Base-by-base conservation (phyloP, 2,329 filamentous ascomycete genomes). In the Exophiala mesophila region DNA sequence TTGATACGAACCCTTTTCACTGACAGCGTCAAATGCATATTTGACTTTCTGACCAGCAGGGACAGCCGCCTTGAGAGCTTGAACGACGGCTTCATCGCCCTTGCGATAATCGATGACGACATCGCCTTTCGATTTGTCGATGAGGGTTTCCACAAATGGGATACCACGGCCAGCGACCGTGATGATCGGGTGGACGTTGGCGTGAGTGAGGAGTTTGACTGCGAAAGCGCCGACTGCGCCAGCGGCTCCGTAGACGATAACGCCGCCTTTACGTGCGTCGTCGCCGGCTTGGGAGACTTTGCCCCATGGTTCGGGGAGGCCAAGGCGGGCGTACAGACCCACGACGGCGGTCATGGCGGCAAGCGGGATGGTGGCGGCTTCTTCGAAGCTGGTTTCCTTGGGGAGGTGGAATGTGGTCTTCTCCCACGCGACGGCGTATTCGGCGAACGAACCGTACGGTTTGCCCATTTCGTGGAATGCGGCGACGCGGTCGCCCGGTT, bases 131-230 rank as follows among this genome's bases (percentile, higher is more conserved):
- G 34, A 37, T 28, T 43, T 59, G 55, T 78, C 72, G 40, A 82
- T 69, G 28, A 80, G 60, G 0, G 56, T 59, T 56, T 74, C 65
- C 2, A 81, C 76, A 52, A 74, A 74, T 2, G 68, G 54, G 5
- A 59, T 59, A 5, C 73, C 74, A 9, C 36, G 63, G 5, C 80
- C 79, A 0, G 79, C 77, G 5, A 83, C 67, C 46, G 69, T 71
- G 50, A 83, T 78, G 32, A 83, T 62, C 0, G 79, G 80, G 57
- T 82, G 76, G 45, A 83, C 75, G 56, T 78, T 76, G 46, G 70
- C 70, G 5, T 64, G 63, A 3, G 54, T 56, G 6, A 77, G 77
- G 8, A 82, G 65, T 56, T 83, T 77, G 31, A 82, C 61, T 0
- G 71, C 72, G 52, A 76, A 82, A 4, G 73, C 63, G 6, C 79